Conservation (phyloP, 1,284 basidiomycete genomes). For the Xerocomus amazonicus region DNA sequence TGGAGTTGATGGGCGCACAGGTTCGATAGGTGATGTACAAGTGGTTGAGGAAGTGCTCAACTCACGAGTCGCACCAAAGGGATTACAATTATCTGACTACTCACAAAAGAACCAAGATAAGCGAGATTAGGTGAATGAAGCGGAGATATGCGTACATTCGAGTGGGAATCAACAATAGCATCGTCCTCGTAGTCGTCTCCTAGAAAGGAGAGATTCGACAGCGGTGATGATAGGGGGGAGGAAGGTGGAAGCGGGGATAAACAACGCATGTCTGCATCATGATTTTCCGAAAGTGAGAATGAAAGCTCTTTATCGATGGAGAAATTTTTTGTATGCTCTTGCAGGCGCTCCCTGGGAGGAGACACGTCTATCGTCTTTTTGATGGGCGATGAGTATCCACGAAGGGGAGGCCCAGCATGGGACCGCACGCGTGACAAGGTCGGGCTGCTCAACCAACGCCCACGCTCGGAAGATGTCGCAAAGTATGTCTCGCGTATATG, state of each 20-base stretch:
- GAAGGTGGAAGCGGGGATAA: conserved; percentile 33
- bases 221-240: conserved; percentile 31
- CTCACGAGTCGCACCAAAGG: conserved; percentile 9
- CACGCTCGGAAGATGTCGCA: conserved; percentile 49
- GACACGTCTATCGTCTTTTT: conserved; percentile 21
- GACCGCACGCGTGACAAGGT: conserved; percentile 26
- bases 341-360: conserved; percentile 2
- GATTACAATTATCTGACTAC: conserved; percentile 15
- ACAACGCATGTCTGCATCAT: conserved; percentile 13
- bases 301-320: conserved; percentile 2
- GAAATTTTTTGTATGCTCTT: conserved; percentile 1
- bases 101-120: conserved; percentile 3
- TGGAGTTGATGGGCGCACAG: not conserved
- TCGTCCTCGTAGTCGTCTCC: conserved; percentile 15
- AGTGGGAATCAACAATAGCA: conserved; percentile 8
- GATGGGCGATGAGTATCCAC: conserved; percentile 38
- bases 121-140: not conserved
- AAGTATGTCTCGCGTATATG: conserved; percentile 45
- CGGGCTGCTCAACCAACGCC: conserved; percentile 50
- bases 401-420: conserved; percentile 16
- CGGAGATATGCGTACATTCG: conserved; percentile 16
- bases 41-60: conserved; percentile 11
- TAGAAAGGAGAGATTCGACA: conserved; percentile 24
- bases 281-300: conserved; percentile 3
- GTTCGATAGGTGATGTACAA: conserved; percentile 12